Evolutionary conservation across 306 rosid species (phyloP).

Genomic region (Rosa lucieae): DNA sequence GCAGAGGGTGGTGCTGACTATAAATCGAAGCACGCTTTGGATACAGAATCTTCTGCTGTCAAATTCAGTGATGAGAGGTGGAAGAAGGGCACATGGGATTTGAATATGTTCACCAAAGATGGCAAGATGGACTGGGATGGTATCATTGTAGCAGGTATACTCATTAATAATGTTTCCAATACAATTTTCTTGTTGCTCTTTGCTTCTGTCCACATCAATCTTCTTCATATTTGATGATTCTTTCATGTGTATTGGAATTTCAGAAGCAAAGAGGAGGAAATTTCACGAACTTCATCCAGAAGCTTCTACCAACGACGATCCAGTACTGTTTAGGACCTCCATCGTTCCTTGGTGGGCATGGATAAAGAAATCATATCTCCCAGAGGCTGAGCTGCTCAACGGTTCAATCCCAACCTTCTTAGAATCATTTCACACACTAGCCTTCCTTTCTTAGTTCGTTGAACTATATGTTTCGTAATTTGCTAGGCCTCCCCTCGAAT

Average conservation of each 20-base stretch:
- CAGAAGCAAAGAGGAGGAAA: slow-evolving; percentile 54
- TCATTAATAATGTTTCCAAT: not conserved
- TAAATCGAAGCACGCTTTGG: slow-evolving; percentile 2
- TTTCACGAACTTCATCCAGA: slow-evolving; percentile 39
- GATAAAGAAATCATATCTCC: slow-evolving; percentile 31
- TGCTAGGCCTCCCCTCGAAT: no score
- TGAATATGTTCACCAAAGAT: slow-evolving; percentile 39
- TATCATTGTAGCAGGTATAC: slow-evolving; percentile 41
- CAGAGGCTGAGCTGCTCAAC: slow-evolving; percentile 41
- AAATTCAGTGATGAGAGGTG: slow-evolving; percentile 37
- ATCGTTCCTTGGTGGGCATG: slow-evolving; percentile 56
- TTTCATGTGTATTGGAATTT: not conserved
- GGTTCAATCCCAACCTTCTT: slow-evolving; percentile 10
- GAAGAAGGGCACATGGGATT: slow-evolving; percentile 54
- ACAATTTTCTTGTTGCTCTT: not conserved
- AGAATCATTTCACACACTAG: not conserved
- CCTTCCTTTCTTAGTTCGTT: no score
- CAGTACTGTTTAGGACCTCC: slow-evolving; percentile 38
- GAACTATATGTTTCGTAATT: no score
- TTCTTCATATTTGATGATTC: not conserved
- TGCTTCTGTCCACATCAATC: not conserved
- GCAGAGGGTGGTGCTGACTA: slow-evolving; percentile 10
- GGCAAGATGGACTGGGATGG: slow-evolving; percentile 47
- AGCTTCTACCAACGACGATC: slow-evolving; percentile 37
- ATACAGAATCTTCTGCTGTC: not conserved